Evolutionary conservation across 805 yeast species (phyloP).

Genomic region (Yarrowia keelungensis): DNA sequence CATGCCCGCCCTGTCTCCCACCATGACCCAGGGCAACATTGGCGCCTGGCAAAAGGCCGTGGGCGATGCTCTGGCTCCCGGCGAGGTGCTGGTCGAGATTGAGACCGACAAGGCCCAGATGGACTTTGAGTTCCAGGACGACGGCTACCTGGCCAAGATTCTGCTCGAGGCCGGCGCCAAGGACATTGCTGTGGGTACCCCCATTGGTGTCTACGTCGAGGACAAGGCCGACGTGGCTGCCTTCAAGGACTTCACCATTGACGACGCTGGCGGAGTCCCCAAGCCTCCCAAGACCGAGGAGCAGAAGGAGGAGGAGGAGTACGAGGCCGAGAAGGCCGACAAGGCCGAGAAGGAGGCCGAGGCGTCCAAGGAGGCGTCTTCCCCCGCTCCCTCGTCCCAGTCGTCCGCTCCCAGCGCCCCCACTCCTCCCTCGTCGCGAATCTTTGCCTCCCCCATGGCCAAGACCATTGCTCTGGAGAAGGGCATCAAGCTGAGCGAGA

Average conservation of each 20-base stretch:
- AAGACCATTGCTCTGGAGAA: slow-evolving; percentile 90
- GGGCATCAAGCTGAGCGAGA: slow-evolving; percentile 83
- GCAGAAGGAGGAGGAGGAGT: slow-evolving; percentile 48
- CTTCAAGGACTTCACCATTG: slow-evolving; percentile 81
- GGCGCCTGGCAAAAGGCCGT: slow-evolving; percentile 88
- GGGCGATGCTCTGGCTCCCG: slow-evolving; percentile 88
- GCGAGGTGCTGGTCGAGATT: slow-evolving; percentile 96
- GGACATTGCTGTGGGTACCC: slow-evolving; percentile 92
- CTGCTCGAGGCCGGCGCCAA: slow-evolving; percentile 82
- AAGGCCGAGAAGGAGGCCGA: slow-evolving; percentile 44
- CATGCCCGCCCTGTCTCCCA: slow-evolving; percentile 99
- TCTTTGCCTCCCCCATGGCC: slow-evolving; percentile 94
- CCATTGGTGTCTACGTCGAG: slow-evolving; percentile 96
- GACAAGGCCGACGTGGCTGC: slow-evolving; percentile 84
- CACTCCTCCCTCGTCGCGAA: slow-evolving; percentile 61
- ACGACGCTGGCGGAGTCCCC: slow-evolving; percentile 72
- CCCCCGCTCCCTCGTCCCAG: slow-evolving; percentile 19
- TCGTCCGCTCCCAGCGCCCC: slow-evolving; percentile 45
- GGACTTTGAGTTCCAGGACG: slow-evolving; percentile 97
- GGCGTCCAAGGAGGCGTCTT: slow-evolving; percentile 35
- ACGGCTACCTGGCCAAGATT: slow-evolving; percentile 88
- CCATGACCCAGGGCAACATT: slow-evolving; percentile 95
- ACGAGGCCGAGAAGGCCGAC: slow-evolving; percentile 47
- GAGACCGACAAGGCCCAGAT: slow-evolving; percentile 98
- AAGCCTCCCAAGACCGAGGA: slow-evolving; percentile 54